A percentile compares a stretch with the other conserved stretches of the same genome.
Evolutionary conservation across 2,329 filamentous ascomycete genomes (phyloP).

Genomic region (Paramyrothecium roridum): DNA sequence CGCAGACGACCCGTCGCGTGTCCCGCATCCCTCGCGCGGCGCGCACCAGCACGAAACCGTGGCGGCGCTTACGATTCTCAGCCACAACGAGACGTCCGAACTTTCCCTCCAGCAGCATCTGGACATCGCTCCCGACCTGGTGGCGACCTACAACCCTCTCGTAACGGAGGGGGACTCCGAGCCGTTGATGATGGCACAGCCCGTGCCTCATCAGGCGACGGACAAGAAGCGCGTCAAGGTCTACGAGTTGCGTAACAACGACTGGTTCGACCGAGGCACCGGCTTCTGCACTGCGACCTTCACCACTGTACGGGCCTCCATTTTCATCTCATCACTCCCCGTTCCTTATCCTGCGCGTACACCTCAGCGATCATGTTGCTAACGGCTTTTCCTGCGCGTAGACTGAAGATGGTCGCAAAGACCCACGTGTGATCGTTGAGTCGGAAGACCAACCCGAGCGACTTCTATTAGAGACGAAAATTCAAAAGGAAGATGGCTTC

Average conservation of each 20-base stretch:
- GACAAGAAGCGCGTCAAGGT: constrained; percentile 88
- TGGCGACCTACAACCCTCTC: constrained; percentile 43
- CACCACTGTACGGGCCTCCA: constrained; percentile 58
- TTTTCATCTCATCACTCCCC: constrained; percentile 4
- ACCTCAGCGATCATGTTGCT: constrained; percentile 13
- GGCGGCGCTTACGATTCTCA: constrained; percentile 56
- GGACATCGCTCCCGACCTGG: constrained; percentile 51
- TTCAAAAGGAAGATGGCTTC: constrained; percentile 91
- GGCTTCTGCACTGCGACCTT: constrained; percentile 86
- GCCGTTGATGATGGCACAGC: constrained; percentile 69
- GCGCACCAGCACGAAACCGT: constrained; percentile 38
- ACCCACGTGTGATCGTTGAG: constrained; percentile 84
- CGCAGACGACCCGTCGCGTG: constrained; percentile 5
- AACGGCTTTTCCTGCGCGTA: constrained; percentile 27
- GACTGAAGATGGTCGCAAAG: constrained; percentile 64
- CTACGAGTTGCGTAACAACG: constrained; percentile 96
- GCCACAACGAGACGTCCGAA: constrained; percentile 48
- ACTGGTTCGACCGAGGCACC: constrained; percentile 98
- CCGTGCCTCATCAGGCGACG: constrained; percentile 64
- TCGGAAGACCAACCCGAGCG: constrained; percentile 88
- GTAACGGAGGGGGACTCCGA: constrained; percentile 52
- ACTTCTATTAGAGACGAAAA: constrained; percentile 82
- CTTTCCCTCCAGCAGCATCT: constrained; percentile 60
- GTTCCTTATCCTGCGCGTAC: constrained; percentile 3
- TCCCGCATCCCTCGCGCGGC: constrained; percentile 13